These are phyloP conservation scores for Anethum foeniculum DNA, from an alignment of 140 eudicot genomes.

Conservation along the genomic window DNA sequence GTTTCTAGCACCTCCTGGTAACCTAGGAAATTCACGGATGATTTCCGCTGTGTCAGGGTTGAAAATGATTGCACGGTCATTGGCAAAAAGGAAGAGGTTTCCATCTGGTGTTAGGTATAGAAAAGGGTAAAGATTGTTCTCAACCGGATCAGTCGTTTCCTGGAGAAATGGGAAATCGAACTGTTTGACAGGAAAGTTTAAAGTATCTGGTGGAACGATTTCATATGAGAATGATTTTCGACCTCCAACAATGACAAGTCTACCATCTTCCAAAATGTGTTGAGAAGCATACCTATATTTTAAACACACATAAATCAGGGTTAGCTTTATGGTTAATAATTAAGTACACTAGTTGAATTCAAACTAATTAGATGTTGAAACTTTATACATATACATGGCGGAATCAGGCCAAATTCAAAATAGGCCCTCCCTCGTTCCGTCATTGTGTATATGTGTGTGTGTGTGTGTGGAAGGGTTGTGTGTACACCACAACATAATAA, in stretches of 20 bases:
- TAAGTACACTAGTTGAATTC: no score
- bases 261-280: slow-evolving; percentile 50
- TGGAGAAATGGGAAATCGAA: slow-evolving; percentile 45
- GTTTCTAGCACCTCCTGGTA: slow-evolving; percentile 61
- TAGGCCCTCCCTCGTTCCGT: no score
- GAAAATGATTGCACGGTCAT: slow-evolving; percentile 35
- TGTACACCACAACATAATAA: background rate
- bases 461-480: background rate
- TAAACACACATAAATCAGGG: background rate
- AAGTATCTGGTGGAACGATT: slow-evolving; percentile 35
- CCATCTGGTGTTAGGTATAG: slow-evolving; percentile 44
- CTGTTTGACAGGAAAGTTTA: slow-evolving; percentile 17
- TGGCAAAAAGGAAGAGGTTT: slow-evolving; percentile 51
- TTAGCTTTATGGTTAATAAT: background rate
- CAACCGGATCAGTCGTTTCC: slow-evolving; percentile 48
- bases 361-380: no score
- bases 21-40: slow-evolving; percentile 24
- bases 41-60: slow-evolving; percentile 20
- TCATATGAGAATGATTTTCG: slow-evolving; percentile 46
- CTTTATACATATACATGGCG: no score
- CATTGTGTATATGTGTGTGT: no score
- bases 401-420: no score
- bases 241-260: slow-evolving; percentile 61
- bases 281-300: slow-evolving; percentile 52
- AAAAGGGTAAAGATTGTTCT: slow-evolving; percentile 68